Evolutionary conservation across 345 rosid genomes (phyloP), one percentile per base, ranked within the genome.

Genomic region (Carallia pectinifolia): DNA sequence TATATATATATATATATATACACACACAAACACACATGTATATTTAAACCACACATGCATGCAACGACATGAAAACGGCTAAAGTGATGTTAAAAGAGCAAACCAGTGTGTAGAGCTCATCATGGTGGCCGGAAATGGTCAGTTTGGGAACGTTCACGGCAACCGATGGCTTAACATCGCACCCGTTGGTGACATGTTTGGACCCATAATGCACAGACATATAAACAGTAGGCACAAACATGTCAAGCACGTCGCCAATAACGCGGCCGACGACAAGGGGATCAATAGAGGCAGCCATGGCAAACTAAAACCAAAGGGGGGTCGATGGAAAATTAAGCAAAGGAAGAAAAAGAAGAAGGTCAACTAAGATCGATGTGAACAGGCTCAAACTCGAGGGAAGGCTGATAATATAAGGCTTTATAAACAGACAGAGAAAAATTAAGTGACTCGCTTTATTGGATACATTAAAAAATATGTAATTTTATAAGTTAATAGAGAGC

Each of bases 161-260:
- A 61, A 77, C 58, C 36, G 98, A 90, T 39, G 98, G 98, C 83
- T 92, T 92, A 74, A 92, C 76, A 66, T 92, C 92, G 30, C 98
- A 90, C 38, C 96, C 95, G 71, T 86, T 90, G 23, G 84, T 81
- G 73, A 92, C 86, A 70, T 92, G 96, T 76, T 88, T 92, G 15
- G 91, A 64, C 6, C 91, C 89, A 38, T 77, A 92, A 82, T 81
- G 74, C 55, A 85, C 91, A 53, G 86, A 83, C 91, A 88, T 87
- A 70, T 27, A 74, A 44, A 84, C 85, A 9, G 75, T 71, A 1
- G 98, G 96, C 27, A 87, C 82, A 67, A 92, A 92, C 95, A 88
- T 87, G 77, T 90, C 96, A 62, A 92, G 74, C 7, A 92, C 96
- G 60, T 92, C 98, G 1, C 96, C 96, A n/a, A 92, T 90, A 40